Evolutionary conservation across 805 yeast species (phyloP).

Genomic region (Ascoidea rubescens): DNA sequence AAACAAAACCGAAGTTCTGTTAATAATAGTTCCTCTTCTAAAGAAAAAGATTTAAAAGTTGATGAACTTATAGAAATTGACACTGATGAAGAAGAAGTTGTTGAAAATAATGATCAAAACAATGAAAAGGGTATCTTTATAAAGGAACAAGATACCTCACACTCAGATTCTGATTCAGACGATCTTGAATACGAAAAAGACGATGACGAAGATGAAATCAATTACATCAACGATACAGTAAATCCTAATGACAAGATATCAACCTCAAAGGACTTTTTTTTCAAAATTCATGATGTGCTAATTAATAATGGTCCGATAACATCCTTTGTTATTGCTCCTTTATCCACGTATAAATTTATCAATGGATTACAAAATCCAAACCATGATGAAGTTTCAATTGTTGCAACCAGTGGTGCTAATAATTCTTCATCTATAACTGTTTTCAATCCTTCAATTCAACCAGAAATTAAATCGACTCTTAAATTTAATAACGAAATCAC

Average conservation of each 20-base stretch:
- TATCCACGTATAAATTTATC: slow-evolving; percentile 36
- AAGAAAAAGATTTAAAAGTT: not conserved
- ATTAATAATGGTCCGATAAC: slow-evolving; percentile 63
- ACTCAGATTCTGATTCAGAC: not conserved
- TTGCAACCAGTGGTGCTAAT: slow-evolving; percentile 57
- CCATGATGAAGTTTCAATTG: slow-evolving; percentile 47
- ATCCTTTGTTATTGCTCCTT: slow-evolving; percentile 49
- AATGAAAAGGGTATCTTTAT: not conserved
- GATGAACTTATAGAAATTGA: not conserved
- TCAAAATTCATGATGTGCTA: slow-evolving; percentile 37
- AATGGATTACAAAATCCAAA: slow-evolving; percentile 62
- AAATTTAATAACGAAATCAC: slow-evolving; percentile 51
- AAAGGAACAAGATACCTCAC: not conserved
- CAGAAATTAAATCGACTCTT: slow-evolving; percentile 50
- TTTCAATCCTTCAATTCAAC: slow-evolving; percentile 56
- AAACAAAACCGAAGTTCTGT: too few species aligned
- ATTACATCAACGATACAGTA: slow-evolving; percentile 9
- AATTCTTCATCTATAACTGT: slow-evolving; percentile 40
- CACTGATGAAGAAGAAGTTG: not conserved
- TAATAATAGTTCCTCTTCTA: not conserved
- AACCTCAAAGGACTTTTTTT: slow-evolving; percentile 17
- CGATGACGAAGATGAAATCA: slow-evolving; percentile 12
- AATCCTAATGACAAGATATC: not conserved
- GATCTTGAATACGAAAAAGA: slow-evolving; percentile 2
- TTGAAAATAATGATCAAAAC: not conserved